These are phyloP conservation scores for Hypomontagnella monticulosa DNA, from an alignment of 495 filamentous ascomycete genomes.

Conservation along the genomic window DNA sequence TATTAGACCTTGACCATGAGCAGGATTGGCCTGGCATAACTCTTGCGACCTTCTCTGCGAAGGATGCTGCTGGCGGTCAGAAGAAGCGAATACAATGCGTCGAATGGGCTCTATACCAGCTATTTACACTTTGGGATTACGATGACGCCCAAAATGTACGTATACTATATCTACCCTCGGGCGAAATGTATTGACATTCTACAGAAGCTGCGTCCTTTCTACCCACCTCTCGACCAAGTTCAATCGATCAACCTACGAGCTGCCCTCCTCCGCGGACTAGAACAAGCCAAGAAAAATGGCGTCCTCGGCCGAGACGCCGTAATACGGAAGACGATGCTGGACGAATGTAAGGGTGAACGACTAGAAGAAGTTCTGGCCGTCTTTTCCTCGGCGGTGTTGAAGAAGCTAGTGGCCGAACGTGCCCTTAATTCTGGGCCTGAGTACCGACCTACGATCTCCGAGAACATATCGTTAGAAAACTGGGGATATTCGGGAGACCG, in stretches of 20 bases:
- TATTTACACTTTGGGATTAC: constrained; percentile 84
- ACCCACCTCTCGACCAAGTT: constrained; percentile 84
- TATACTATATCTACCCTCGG: not conserved
- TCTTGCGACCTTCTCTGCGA: constrained; percentile 69
- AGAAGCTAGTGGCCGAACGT: constrained; percentile 66
- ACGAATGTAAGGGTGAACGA: constrained; percentile 87
- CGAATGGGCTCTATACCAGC: constrained; percentile 85
- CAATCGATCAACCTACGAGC: constrained; percentile 89
- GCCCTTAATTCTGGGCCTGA: constrained; percentile 46
- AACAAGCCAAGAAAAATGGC: constrained; percentile 86
- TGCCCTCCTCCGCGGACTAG: constrained; percentile 79
- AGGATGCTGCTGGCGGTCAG: constrained; percentile 73
- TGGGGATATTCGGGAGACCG: constrained; percentile 68
- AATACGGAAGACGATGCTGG: constrained; percentile 87
- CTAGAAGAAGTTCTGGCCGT: constrained; percentile 80
- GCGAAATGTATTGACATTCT: constrained; percentile 17
- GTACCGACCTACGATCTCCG: constrained; percentile 58
- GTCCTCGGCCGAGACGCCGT: constrained; percentile 78
- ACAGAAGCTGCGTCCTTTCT: constrained; percentile 88
- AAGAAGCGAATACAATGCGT: constrained; percentile 79
- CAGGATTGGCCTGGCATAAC: constrained; percentile 82
- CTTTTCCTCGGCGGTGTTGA: constrained; percentile 83
- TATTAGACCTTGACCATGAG: constrained; percentile 77
- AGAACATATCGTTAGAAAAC: constrained; percentile 69
- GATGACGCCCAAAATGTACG: constrained; percentile 74